Base-by-base conservation (phyloP, 306 rosid genomes). In the Vigna hirtella region DNA sequence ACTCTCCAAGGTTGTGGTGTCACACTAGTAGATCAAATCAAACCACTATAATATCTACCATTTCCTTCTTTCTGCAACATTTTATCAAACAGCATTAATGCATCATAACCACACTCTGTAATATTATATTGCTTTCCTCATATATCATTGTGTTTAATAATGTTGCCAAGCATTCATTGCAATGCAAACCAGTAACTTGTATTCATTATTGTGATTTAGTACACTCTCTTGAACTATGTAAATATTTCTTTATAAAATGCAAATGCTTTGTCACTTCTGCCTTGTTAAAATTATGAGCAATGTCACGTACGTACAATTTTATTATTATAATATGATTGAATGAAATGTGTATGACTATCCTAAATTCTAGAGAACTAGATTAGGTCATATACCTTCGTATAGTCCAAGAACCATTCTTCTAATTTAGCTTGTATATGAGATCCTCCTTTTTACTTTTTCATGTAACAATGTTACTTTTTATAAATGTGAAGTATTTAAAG, bases 1-100 rank as follows among this genome's bases (percentile, higher is more conserved):
- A 48, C 45, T 79, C 81, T 81, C 74, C 32, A 67, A 5, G 14
- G n/a, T 70, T 57, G 43, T 34, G 43, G 52, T 55, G 74, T 32
- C 64, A 56, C 4, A 73, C 28, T 26, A 3, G 50, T 55, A 30
- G 74, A 48, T 64, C 53, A 66, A 24, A 51, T n/a, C 26, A 10
- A 24, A 51, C 36, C 26, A 43, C 28, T 26, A 3, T 26, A 26
- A 34, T 34, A 30, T 56, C 0, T 72, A 40, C 32, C 24, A 7
- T 63, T 34, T 58, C 7, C 36, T 56, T 28, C 36, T 56, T 28
- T 56, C 3, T 73, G 36, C 40, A 56, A 40, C 56, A 5, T 57
- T 73, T 2, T 56, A 64, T 40, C 43, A 73, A 28, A 55, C 45
- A 1, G 2, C 0, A 30, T 30, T 4, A 30, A 3, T 28, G 14